Evolutionary conservation across 441 rosid genomes (phyloP), one percentile per base, ranked within the genome.

Genomic region (Adansonia grandidieri): DNA sequence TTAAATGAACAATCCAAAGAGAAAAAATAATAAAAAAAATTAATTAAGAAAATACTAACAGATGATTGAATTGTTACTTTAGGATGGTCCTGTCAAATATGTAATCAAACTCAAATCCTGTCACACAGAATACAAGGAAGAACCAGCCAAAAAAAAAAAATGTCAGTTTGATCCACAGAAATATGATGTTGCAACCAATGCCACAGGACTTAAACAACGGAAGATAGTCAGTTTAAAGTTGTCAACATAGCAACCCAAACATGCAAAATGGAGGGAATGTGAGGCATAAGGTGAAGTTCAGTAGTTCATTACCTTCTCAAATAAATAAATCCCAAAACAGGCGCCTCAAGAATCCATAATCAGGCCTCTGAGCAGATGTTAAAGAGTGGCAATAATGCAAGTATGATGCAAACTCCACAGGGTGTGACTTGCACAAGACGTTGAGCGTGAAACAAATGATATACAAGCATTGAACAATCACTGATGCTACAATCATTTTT

Each of bases 391-490:
- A 95, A 77, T 95, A 95, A 84, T 90, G 97, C 74, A 93, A 87
- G 84, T 93, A 95, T 11, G 98, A 93, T 17, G 96, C 98, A 82
- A 95, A 95, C 86, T 96, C 98, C 86, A 91, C 97, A 0, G 99
- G 94, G 76, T 96, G 97, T 44, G 86, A 85, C 82, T 93, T 94
- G 93, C 98, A 94, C 0, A 96, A 87, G 71, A 91, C 98, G 98
- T 94, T 65, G 73, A 58, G 48, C 73, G 48, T 19, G 69, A 44
- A 70, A 44, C 53, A 14, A 69, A 32, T 54, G 63, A 67, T 72
- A 67, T 14, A 19, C 44, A 65, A 47, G 64, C 15, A 74, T 19
- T 45, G 13, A 74, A 66, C 20, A 58, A 73, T n/a, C 28, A 53
- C 24, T 3, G 61, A n/a, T 51, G 37, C 22, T 19, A 32, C 10